phyloP scores from a whole-genome alignment of 225 moss, liverwort and hornwort genomes.

The Lunularia cruciata region DNA sequence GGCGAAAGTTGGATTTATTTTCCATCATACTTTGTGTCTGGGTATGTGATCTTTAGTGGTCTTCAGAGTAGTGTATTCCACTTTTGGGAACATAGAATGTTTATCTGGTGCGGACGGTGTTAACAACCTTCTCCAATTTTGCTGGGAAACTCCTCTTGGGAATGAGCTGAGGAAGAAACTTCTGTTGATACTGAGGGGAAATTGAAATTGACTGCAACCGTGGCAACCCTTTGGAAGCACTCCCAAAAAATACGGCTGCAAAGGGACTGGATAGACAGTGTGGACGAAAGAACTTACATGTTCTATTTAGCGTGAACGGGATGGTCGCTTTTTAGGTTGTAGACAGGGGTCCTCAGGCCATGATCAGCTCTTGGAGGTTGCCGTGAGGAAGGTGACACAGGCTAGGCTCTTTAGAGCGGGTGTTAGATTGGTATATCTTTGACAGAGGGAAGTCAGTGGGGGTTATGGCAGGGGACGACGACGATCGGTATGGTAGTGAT shows the following conservation, averaged over 20 bases:
- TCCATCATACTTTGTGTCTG: background rate
- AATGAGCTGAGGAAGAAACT: too few species aligned
- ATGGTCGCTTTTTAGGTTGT: too few species aligned
- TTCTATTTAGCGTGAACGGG: too few species aligned
- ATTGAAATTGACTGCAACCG: too few species aligned
- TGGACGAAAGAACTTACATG: background rate
- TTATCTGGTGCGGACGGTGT: background rate
- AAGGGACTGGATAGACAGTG: too few species aligned
- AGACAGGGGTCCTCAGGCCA: background rate
- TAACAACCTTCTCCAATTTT: background rate
- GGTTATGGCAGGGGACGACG: slow-evolving; percentile 75
- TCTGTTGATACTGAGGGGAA: too few species aligned
- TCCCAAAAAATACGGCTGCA: too few species aligned
- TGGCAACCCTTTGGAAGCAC: too few species aligned
- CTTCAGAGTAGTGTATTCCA: background rate
- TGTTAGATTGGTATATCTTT: background rate
- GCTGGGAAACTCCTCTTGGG: too few species aligned
- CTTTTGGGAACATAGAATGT: background rate
- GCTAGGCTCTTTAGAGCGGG: background rate
- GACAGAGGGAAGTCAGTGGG: background rate
- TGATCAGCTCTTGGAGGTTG: background rate
- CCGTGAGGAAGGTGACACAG: background rate
- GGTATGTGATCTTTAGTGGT: background rate
- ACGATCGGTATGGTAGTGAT: slow-evolving; percentile 62
- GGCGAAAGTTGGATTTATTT: background rate